phyloP scores from a whole-genome alignment of 139 green algal genomes.

The Chlamydomonas schloesseri region DNA sequence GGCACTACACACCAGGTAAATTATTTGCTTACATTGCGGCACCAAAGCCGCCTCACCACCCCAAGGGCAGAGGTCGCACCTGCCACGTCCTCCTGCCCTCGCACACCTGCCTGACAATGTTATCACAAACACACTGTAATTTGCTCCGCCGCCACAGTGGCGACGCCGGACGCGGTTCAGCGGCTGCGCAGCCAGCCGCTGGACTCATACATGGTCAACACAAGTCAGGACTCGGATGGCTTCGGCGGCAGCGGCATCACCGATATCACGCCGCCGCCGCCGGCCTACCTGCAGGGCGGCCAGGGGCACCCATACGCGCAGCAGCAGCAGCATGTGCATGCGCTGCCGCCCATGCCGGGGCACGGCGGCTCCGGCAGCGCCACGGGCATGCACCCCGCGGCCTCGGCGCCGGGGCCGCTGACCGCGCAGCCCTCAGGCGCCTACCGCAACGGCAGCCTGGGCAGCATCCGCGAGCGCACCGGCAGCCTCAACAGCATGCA shows the following conservation, averaged over 20 bases:
- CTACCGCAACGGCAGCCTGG: not conserved
- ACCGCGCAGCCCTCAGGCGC: not conserved
- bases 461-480: not conserved
- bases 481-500: not conserved
- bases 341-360: not conserved
- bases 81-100: too few species aligned
- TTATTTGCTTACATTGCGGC: too few species aligned
- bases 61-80: too few species aligned
- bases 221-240: not conserved
- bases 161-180: constrained; percentile 2
- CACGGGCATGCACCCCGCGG: not conserved
- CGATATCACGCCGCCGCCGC: not conserved
- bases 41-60: too few species aligned
- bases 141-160: too few species aligned
- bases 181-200: constrained; percentile 32
- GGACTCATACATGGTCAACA: not conserved
- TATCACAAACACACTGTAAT: too few species aligned
- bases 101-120: too few species aligned
- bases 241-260: not conserved
- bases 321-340: not conserved
- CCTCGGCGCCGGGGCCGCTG: not conserved
- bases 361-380: not conserved
- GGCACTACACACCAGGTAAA: not conserved
- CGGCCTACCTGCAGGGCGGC: not conserved
- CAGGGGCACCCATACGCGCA: not conserved